A percentile compares a stretch with the other conserved stretches of the same genome.
Conservation (phyloP, 192 early-diverging fungal species). For the Globomyces pollinis-pini region DNA sequence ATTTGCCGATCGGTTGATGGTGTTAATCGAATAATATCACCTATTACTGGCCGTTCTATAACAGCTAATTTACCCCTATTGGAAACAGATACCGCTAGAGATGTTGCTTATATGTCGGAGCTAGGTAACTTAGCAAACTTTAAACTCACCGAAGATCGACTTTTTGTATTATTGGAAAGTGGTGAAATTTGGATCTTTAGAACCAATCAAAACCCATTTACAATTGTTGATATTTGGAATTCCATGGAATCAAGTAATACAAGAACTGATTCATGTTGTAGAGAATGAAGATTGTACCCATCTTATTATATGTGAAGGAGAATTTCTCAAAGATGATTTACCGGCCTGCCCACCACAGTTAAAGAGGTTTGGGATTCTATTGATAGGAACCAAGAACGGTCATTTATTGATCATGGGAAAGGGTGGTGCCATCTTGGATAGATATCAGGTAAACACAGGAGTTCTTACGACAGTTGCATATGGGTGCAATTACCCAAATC, state of each 20-base stretch:
- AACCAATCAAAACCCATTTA: conserved; percentile 36
- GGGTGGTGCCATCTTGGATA: conserved; percentile 30
- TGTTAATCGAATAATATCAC: conserved; percentile 35
- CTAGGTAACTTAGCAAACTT: background rate
- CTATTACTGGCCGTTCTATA: conserved; percentile 33
- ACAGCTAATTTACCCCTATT: conserved; percentile 43
- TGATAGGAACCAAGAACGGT: conserved; percentile 42
- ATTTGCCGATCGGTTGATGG: conserved; percentile 38
- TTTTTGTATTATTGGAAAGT: conserved; percentile 39
- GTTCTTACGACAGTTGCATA: background rate
- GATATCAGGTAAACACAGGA: conserved; percentile 32
- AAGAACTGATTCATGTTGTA: background rate
- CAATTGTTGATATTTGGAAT: conserved; percentile 43
- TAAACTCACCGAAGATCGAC: conserved; percentile 17
- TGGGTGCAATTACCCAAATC: conserved; percentile 35
- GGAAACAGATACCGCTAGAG: conserved; percentile 34
- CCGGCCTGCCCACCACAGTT: background rate
- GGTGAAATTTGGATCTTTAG: conserved; percentile 44
- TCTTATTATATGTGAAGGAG: conserved; percentile 30
- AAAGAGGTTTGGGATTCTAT: conserved; percentile 30
- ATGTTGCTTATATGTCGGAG: conserved; percentile 20
- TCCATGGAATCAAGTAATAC: background rate
- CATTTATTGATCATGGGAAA: conserved; percentile 40
- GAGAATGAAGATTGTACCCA: conserved; percentile 27
- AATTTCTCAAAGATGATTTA: conserved; percentile 8